Base-by-base conservation (phyloP, 257 asterid genomes). In the Datura wrightii region DNA sequence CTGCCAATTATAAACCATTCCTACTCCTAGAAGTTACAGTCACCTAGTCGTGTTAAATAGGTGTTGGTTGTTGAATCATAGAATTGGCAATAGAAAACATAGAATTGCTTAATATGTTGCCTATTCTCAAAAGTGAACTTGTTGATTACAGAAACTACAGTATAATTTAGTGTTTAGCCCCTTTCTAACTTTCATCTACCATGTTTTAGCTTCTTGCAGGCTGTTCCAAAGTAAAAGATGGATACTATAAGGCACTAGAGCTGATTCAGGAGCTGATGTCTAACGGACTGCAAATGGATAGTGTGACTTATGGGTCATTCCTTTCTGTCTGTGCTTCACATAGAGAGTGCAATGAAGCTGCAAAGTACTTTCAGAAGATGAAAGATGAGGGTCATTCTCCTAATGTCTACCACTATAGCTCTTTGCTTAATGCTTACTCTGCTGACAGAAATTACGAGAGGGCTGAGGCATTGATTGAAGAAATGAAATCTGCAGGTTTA, bases 261-360 rank as follows among this genome's bases (percentile, higher is more conserved):
- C 90, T 96, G 90, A 93, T 96, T 86, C 92, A 79, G 78, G 98
- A 96, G 92, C 89, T 96, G 83, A 89, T 90, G 79, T 92, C 87
- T 84, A 87, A 87, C 84, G 97, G 93, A 67, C 91, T 96, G 88
- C 87, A 46, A 15, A 93, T 94, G 99, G 99, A 96, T 87, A 72
- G 54, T 85, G 92, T 96, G 80, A 90, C 91, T 78, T 96, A 96
- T 82, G 99, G 98, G 86, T 90, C 97, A 42, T 94, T 96, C 84
- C 84, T 96, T 80, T 94, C 98, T 37, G 99, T 96, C 44, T 96
- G 98, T 86, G 99, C 98, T 88, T 92, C 98, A 78, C 95, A 93
- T 82, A 88, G 88, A 79, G 90, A 87, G 82, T 87, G 92, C 84
- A 91, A 91, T 85, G 99, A 93, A 91, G 98, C 98, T 37, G 95